Percentiles rank a stretch among this genome's conserved stretches.
These are phyloP conservation scores for Cicer chorassanicum DNA, from an alignment of 306 rosid species.

Conservation along the genomic window DNA sequence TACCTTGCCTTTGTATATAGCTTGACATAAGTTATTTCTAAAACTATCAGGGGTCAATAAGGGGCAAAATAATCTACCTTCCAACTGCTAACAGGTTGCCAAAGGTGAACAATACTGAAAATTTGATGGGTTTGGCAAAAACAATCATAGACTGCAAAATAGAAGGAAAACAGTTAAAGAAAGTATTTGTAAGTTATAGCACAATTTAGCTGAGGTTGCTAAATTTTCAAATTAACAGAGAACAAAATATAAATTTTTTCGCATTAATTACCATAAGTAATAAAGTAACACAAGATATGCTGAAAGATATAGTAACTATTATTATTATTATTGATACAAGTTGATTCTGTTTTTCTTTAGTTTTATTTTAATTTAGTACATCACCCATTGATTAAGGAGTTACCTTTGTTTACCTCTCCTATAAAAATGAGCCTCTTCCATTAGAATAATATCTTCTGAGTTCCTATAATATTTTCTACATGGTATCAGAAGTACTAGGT, in stretches of 20 bases:
- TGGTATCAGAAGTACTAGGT: too few species aligned
- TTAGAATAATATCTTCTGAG: too few species aligned
- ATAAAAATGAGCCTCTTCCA: too few species aligned
- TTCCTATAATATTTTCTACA: too few species aligned
- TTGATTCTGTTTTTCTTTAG: too few species aligned
- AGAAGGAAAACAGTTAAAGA: slow-evolving; percentile 34
- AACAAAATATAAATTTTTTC: slow-evolving; percentile 1
- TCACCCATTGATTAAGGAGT: too few species aligned
- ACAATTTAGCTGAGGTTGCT: slow-evolving; percentile 26
- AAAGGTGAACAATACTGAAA: slow-evolving; percentile 81
- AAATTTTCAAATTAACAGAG: background rate
- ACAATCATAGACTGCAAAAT: slow-evolving; percentile 84
- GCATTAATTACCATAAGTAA: background rate
- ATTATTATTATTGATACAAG: too few species aligned
- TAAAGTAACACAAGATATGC: background rate
- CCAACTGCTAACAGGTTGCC: slow-evolving; percentile 94
- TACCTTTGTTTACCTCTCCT: too few species aligned
- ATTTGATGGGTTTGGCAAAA: slow-evolving; percentile 82
- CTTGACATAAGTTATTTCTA: slow-evolving; percentile 13
- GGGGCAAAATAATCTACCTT: slow-evolving; percentile 65
- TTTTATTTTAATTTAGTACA: too few species aligned
- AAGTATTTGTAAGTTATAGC: slow-evolving; percentile 34
- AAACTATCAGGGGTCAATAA: slow-evolving; percentile 19
- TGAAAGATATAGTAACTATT: too few species aligned
- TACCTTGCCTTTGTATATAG: slow-evolving; percentile 11